These are phyloP conservation scores for Paecilomyces fulvus DNA, from an alignment of 2,329 filamentous ascomycete genomes.

Conservation along the genomic window DNA sequence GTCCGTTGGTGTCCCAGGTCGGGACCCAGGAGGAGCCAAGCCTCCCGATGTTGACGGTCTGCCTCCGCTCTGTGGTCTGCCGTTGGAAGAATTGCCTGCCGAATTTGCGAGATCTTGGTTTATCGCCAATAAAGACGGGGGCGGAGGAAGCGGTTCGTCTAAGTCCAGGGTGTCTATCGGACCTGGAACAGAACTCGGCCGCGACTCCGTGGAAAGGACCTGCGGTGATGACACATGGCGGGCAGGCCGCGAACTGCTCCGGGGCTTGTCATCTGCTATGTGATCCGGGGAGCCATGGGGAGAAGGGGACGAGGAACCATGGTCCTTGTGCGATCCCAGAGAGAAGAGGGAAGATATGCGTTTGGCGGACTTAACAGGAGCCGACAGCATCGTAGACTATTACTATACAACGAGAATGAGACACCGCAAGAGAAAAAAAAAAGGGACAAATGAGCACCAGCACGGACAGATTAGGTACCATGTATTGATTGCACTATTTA, in stretches of 20 bases:
- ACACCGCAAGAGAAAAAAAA: background rate
- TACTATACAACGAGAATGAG: conserved; percentile 3
- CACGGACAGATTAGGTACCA: background rate
- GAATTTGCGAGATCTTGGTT: conserved; percentile 29
- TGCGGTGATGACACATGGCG: conserved; percentile 27
- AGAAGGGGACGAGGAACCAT: conserved; percentile 18
- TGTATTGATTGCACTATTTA: background rate
- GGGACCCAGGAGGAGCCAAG: conserved; percentile 26
- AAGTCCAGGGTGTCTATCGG: conserved; percentile 21
- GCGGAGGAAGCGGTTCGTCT: conserved; percentile 27
- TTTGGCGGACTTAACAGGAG: conserved; percentile 35
- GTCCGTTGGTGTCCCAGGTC: conserved; percentile 22
- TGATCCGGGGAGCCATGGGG: conserved; percentile 16
- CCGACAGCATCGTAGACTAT: conserved; percentile 27
- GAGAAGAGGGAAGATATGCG: conserved; percentile 40
- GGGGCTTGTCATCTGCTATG: conserved; percentile 15
- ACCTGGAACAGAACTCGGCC: conserved; percentile 13
- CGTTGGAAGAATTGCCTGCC: conserved; percentile 22
- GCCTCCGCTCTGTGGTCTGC: conserved; percentile 29
- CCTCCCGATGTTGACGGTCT: conserved; percentile 27
- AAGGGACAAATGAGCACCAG: background rate
- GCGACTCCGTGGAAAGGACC: conserved; percentile 18
- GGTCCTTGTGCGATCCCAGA: conserved; percentile 28
- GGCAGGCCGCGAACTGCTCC: conserved; percentile 23
- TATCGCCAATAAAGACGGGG: conserved; percentile 30